phyloP scores from a whole-genome alignment of 768 basidiomycete species.

The Naganishia friedmannii region DNA sequence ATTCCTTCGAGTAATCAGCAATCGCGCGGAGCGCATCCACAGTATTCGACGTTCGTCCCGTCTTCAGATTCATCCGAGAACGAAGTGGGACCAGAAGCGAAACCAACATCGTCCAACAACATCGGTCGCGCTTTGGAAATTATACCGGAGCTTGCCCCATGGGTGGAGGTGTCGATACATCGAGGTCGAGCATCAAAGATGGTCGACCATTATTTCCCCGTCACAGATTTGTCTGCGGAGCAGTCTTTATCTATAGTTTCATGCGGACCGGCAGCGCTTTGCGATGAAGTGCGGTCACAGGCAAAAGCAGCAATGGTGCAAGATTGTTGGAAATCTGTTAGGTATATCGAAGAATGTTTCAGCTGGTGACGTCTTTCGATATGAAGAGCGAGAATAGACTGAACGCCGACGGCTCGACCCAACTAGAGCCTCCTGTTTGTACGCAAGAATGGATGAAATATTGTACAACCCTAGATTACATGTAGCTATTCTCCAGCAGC shows the following conservation, averaged over 20 bases:
- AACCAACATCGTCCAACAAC: background rate
- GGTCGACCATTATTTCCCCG: conserved; percentile 6
- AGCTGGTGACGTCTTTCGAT: conserved; percentile 10
- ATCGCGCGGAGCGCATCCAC: background rate
- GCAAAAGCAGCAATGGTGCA: background rate
- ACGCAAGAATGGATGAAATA: background rate
- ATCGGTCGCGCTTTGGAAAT: too few species aligned
- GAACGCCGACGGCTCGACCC: too few species aligned
- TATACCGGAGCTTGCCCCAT: background rate
- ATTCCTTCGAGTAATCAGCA: background rate
- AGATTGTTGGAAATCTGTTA: background rate
- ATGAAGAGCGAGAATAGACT: too few species aligned
- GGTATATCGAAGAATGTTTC: conserved; percentile 12
- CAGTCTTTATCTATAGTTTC: conserved; percentile 9
- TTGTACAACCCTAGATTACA: background rate
- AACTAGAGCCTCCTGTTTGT: too few species aligned
- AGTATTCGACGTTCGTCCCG: too few species aligned
- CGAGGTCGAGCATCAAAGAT: conserved; percentile 7
- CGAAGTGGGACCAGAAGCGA: background rate
- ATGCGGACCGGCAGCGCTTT: conserved; percentile 14
- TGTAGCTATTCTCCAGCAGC: background rate
- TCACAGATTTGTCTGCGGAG: conserved; percentile 2
- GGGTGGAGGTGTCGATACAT: conserved; percentile 3
- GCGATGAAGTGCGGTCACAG: conserved; percentile 19
- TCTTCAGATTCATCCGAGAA: background rate